These are phyloP conservation scores for Astrocystis sublimbata DNA, from an alignment of 495 filamentous ascomycete species.

Conservation along the genomic window DNA sequence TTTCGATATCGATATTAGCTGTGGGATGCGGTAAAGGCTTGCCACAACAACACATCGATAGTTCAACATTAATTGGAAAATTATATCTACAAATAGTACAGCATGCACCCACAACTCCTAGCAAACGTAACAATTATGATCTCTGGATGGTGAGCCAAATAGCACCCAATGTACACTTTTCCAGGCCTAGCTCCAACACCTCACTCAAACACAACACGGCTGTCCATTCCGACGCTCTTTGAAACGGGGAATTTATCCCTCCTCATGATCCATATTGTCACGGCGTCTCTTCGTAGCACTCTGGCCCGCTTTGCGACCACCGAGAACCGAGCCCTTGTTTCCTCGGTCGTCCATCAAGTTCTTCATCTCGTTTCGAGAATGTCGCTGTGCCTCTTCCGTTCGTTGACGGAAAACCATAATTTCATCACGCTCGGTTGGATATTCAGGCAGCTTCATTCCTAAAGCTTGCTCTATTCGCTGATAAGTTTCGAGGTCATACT, in stretches of 20 bases:
- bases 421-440: slow-evolving; percentile 72
- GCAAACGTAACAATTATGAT: not conserved
- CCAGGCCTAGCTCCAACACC: not conserved
- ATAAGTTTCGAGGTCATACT: slow-evolving; percentile 91
- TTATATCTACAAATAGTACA: not conserved
- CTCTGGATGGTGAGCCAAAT: not conserved
- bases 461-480: slow-evolving; percentile 81
- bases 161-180: not conserved
- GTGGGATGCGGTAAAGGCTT: too few species aligned
- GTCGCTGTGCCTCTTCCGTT: slow-evolving; percentile 81
- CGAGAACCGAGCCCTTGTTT: slow-evolving; percentile 60
- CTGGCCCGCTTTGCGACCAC: slow-evolving; percentile 48
- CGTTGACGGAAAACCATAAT: slow-evolving; percentile 80
- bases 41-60: too few species aligned
- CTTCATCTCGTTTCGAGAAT: slow-evolving; percentile 83
- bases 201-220: not conserved
- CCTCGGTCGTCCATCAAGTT: slow-evolving; percentile 74
- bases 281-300: slow-evolving; percentile 54
- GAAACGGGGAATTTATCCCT: slow-evolving; percentile 48
- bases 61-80: not conserved
- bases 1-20: too few species aligned
- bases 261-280: slow-evolving; percentile 85
- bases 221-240: not conserved
- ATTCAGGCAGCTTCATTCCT: slow-evolving; percentile 71
- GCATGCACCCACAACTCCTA: not conserved